These are phyloP conservation scores for Starmerella roubikii DNA, from an alignment of 805 yeast genomes.

Conservation along the genomic window DNA sequence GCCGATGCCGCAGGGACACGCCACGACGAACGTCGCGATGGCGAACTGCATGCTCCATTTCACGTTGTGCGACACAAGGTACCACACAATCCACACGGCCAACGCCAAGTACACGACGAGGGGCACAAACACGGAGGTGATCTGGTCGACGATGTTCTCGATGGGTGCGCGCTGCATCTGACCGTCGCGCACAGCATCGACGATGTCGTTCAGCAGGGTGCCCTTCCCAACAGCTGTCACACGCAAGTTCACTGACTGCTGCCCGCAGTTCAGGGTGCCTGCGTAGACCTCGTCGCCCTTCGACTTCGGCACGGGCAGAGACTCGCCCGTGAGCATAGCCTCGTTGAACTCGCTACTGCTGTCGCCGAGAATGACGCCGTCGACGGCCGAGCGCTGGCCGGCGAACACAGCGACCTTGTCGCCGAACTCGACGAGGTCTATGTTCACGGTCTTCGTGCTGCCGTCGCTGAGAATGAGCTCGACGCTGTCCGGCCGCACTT, in stretches of 20 bases:
- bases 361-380: constrained; percentile 45
- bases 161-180: constrained; percentile 62
- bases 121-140: constrained; percentile 66
- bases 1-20: constrained; percentile 80
- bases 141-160: constrained; percentile 51
- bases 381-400: constrained; percentile 52
- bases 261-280: constrained; percentile 57
- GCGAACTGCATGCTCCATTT: constrained; percentile 70
- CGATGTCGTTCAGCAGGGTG: constrained; percentile 57
- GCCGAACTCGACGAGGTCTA: constrained; percentile 61
- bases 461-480: constrained; percentile 4
- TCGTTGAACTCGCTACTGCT: constrained; percentile 82
- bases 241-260: constrained; percentile 39
- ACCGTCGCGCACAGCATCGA: constrained; percentile 57
- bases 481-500: constrained; percentile 38
- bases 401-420: constrained; percentile 44
- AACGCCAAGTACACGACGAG: constrained; percentile 47
- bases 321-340: constrained; percentile 81
- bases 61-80: constrained; percentile 55
- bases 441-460: background rate
- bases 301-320: constrained; percentile 39
- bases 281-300: constrained; percentile 58
- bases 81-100: constrained; percentile 57
- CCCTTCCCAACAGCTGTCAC: constrained; percentile 47
- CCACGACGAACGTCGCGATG: constrained; percentile 66